Percentiles rank a stretch among this genome's conserved stretches.
Conservation (phyloP, 768 basidiomycete genomes). For the Porpolomopsis calyptriformis region DNA sequence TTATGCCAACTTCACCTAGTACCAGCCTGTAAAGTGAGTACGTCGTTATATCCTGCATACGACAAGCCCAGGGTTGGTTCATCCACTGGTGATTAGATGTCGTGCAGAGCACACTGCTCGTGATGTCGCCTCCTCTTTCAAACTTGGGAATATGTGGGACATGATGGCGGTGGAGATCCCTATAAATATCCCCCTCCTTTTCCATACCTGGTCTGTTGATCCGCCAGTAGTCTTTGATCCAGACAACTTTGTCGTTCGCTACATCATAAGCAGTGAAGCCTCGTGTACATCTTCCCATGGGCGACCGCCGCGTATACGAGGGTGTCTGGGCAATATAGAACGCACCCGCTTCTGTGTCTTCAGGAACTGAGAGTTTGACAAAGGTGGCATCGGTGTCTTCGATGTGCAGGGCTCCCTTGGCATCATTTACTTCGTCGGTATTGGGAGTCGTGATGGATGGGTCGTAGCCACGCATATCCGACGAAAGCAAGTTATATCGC, state of each 20-base stretch:
- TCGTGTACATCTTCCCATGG: slow-evolving; percentile 14
- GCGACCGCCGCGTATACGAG: slow-evolving; percentile 7
- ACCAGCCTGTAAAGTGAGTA: neutral
- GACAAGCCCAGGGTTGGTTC: neutral
- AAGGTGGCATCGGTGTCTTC: slow-evolving; percentile 5
- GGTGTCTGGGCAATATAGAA: slow-evolving; percentile 13
- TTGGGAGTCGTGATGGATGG: slow-evolving; percentile 14
- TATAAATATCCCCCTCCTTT: slow-evolving; percentile 15
- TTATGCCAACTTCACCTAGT: slow-evolving; percentile 8
- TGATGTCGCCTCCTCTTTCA: slow-evolving; percentile 22
- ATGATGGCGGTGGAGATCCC: neutral
- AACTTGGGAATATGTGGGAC: slow-evolving; percentile 18
- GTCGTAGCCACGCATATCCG: slow-evolving; percentile 18
- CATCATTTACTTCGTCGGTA: slow-evolving; percentile 5
- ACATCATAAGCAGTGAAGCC: slow-evolving; percentile 12
- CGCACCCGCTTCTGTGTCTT: neutral
- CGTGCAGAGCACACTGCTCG: neutral
- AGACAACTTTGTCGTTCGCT: slow-evolving; percentile 8
- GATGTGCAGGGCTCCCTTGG: slow-evolving; percentile 5
- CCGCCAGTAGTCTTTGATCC: slow-evolving; percentile 23
- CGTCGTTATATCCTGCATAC: neutral
- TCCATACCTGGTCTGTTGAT: neutral
- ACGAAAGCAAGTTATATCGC: slow-evolving; percentile 16
- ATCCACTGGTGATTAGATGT: neutral
- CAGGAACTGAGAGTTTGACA: slow-evolving; percentile 9